phyloP scores from a whole-genome alignment of 495 filamentous ascomycete species.

The Annulohypoxylon bovei region DNA sequence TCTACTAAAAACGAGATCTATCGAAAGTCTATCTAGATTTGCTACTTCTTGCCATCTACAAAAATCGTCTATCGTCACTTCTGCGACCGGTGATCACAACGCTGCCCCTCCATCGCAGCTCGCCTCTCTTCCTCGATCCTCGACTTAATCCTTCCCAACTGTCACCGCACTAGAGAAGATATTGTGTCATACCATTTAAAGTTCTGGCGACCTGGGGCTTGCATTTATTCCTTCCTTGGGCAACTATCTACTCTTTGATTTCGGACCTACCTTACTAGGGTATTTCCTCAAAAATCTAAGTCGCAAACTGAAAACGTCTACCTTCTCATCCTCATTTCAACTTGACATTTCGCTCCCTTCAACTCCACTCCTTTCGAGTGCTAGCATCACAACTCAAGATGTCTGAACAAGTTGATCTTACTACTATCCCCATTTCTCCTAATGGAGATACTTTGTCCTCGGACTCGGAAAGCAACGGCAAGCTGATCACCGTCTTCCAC shows the following conservation, averaged over 20 bases:
- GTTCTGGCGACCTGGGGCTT: neutral
- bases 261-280: neutral
- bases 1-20: neutral
- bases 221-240: neutral
- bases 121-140: neutral
- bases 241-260: neutral
- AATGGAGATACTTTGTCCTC: constrained; percentile 56
- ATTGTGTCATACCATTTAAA: constrained; percentile 4
- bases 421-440: constrained; percentile 79
- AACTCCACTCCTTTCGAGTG: neutral
- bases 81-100: constrained; percentile 16
- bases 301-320: constrained; percentile 12
- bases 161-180: constrained; percentile 3
- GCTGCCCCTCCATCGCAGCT: constrained; percentile 23
- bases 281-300: neutral
- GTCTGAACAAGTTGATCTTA: constrained; percentile 65
- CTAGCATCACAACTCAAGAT: constrained; percentile 47
- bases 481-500: constrained; percentile 91
- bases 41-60: neutral
- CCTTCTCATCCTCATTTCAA: neutral
- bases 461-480: constrained; percentile 50
- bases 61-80: neutral
- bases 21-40: neutral
- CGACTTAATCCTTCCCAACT: constrained; percentile 1
- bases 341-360: neutral